Evolutionary conservation across 805 yeast species (phyloP).

Genomic region (Pichia thaimueangensis): DNA sequence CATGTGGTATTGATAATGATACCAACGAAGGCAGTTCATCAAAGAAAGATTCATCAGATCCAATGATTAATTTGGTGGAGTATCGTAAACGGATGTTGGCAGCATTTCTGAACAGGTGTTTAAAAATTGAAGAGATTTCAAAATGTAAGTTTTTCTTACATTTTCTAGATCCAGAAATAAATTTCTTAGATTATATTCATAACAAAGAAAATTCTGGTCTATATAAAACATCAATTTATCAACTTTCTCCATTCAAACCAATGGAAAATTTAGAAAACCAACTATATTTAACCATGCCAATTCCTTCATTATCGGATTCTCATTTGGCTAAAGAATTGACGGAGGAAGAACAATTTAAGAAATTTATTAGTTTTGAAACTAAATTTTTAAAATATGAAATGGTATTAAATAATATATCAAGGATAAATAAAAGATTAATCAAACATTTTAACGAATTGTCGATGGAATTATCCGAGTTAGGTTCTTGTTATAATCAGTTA

Average conservation of each 20-base stretch:
- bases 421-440: constrained; percentile 41
- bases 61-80: constrained; percentile 30
- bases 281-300: constrained; percentile 55
- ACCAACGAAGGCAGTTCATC: neutral
- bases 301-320: constrained; percentile 37
- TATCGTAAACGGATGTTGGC: constrained; percentile 71
- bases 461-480: constrained; percentile 46
- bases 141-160: constrained; percentile 59
- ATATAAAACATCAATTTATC: constrained; percentile 44
- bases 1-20: neutral
- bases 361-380: constrained; percentile 25
- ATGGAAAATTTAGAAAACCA: constrained; percentile 43
- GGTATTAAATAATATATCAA: constrained; percentile 27
- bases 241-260: constrained; percentile 59
- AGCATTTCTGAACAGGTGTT: constrained; percentile 73
- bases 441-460: constrained; percentile 40
- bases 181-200: constrained; percentile 70
- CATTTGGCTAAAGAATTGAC: constrained; percentile 21
- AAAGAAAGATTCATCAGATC: neutral
- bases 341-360: constrained; percentile 26
- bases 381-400: constrained; percentile 30
- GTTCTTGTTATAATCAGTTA: constrained; percentile 44
- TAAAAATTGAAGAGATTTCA: constrained; percentile 47
- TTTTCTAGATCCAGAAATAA: constrained; percentile 79
- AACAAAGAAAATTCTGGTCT: constrained; percentile 49